Conservation (phyloP, 768 basidiomycete species). For the Termitomyces sp. region DNA sequence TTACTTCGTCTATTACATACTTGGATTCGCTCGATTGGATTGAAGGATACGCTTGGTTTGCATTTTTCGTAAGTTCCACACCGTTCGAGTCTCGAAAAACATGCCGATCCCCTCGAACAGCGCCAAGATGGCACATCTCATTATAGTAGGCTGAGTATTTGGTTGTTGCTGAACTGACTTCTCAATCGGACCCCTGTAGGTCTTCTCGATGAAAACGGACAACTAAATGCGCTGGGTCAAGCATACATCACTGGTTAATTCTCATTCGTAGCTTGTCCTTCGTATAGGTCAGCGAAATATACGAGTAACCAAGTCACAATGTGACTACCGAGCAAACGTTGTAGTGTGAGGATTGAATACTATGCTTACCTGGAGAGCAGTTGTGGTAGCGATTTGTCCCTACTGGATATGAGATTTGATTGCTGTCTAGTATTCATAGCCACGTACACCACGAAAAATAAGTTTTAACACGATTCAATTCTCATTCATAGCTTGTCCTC, state of each 20-base stretch:
- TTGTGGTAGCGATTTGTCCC: too few species aligned
- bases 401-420: too few species aligned
- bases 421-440: too few species aligned
- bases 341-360: too few species aligned
- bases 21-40: constrained; percentile 38
- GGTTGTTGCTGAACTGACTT: neutral
- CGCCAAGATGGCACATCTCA: constrained; percentile 16
- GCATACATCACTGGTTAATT: constrained; percentile 11
- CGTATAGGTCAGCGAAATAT: too few species aligned
- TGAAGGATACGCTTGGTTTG: constrained; percentile 47
- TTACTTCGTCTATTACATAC: constrained; percentile 34
- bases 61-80: constrained; percentile 18
- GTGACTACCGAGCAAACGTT: too few species aligned
- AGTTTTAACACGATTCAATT: too few species aligned
- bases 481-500: neutral
- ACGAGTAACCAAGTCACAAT: too few species aligned
- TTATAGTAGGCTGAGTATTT: constrained; percentile 14
- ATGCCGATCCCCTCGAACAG: constrained; percentile 1
- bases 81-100: neutral
- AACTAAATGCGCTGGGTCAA: constrained; percentile 16
- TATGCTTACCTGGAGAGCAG: too few species aligned
- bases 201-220: constrained; percentile 17
- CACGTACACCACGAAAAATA: too few species aligned
- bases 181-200: constrained; percentile 4
- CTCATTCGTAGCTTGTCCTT: neutral